Evolutionary conservation across 371 early-diverging fungal species (phyloP).

Genomic region (Rhizopus stolonifer): DNA sequence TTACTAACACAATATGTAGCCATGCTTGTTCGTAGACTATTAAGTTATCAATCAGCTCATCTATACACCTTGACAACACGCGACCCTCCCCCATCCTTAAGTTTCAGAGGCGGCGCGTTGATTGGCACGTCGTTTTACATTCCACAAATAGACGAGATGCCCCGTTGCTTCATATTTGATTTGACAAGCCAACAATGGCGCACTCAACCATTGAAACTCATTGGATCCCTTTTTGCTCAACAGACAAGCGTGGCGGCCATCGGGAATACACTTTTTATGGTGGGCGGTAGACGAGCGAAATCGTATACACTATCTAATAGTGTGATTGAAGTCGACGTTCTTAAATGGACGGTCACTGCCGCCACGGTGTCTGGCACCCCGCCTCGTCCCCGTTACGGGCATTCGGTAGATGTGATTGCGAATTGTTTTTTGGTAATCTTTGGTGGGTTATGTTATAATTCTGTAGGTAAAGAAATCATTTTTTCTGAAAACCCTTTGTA

Average conservation of each 20-base stretch:
- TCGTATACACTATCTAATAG: slow-evolving; percentile 27
- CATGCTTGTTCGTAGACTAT: slow-evolving; percentile 13
- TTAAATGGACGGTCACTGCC: slow-evolving; percentile 7
- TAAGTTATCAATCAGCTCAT: slow-evolving; percentile 13
- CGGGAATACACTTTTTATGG: slow-evolving; percentile 24
- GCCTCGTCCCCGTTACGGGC: slow-evolving; percentile 35
- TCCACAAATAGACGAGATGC: slow-evolving; percentile 24
- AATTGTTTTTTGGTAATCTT: slow-evolving; percentile 31
- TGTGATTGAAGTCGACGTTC: slow-evolving; percentile 23
- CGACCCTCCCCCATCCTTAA: slow-evolving; percentile 11
- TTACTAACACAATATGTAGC: too few relatives aligned
- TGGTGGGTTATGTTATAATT: slow-evolving; percentile 41
- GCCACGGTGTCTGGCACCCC: slow-evolving; percentile 22
- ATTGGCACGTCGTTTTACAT: slow-evolving; percentile 28
- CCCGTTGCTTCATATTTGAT: slow-evolving; percentile 28
- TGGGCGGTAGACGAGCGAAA: slow-evolving; percentile 28
- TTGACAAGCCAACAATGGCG: slow-evolving; percentile 18
- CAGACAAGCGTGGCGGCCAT: slow-evolving; percentile 23
- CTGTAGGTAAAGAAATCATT: slow-evolving; percentile 19
- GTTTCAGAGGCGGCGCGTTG: slow-evolving; percentile 24
- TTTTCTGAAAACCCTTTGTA: not conserved
- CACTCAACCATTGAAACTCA: slow-evolving; percentile 7
- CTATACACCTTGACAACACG: not conserved
- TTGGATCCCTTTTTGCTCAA: slow-evolving; percentile 14
- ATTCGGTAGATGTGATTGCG: slow-evolving; percentile 25